These are phyloP conservation scores for Umbilicus rupestris DNA, from an alignment of 164 flowering plant genomes.

Conservation along the genomic window DNA sequence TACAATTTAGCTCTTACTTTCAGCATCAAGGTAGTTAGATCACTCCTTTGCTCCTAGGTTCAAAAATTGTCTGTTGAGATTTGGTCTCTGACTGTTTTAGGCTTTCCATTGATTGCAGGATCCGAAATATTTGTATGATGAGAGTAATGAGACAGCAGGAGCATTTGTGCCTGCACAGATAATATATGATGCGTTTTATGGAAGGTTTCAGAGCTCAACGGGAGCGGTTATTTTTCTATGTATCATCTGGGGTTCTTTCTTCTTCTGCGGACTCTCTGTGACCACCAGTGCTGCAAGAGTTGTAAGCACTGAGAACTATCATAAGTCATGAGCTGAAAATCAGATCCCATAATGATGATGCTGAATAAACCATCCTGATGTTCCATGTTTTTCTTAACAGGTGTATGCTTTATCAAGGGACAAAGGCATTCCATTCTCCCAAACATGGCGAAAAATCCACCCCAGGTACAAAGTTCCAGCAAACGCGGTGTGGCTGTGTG, in stretches of 20 bases:
- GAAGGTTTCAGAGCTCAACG: slow-evolving; percentile 17
- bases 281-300: slow-evolving; percentile 24
- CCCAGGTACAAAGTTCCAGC: slow-evolving; percentile 22
- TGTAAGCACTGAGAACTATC: slow-evolving; percentile 10
- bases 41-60: background rate
- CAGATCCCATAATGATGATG: background rate
- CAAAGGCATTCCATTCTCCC: slow-evolving; percentile 23
- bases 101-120: slow-evolving; percentile 14
- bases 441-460: slow-evolving; percentile 20
- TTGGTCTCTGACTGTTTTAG: background rate
- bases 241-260: slow-evolving; percentile 25
- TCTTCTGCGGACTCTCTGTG: slow-evolving; percentile 24
- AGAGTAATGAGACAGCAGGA: slow-evolving; percentile 24
- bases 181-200: slow-evolving; percentile 25
- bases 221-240: slow-evolving; percentile 22
- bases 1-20: slow-evolving; percentile 17
- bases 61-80: background rate
- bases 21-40: slow-evolving; percentile 10
- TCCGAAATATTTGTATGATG: slow-evolving; percentile 16
- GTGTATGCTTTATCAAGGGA: slow-evolving; percentile 30
- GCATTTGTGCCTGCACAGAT: slow-evolving; percentile 26
- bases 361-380: background rate
- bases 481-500: slow-evolving; percentile 28
- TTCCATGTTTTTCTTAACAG: slow-evolving; percentile 1
- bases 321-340: background rate